Percentiles rank a stretch among this genome's conserved stretches.
These are phyloP conservation scores for Amaranthus hypochondriacus DNA, from an alignment of 148 eudicot species.

Conservation along the genomic window DNA sequence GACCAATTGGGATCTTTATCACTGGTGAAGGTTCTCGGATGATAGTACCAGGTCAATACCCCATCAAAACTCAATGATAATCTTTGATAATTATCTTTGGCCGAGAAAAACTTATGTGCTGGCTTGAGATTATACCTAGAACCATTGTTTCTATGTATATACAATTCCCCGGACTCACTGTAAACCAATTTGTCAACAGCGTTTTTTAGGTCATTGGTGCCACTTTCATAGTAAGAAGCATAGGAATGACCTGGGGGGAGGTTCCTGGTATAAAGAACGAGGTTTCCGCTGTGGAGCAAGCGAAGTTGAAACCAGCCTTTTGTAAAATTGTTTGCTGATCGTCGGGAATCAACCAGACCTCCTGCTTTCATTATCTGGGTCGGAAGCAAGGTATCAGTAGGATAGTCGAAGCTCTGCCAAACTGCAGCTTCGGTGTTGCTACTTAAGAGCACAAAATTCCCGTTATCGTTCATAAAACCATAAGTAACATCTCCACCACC, in stretches of 20 bases:
- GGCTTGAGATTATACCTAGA: conserved; percentile 12
- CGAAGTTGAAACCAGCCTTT: conserved; percentile 47
- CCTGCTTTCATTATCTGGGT: conserved; percentile 29
- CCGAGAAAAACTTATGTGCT: neutral
- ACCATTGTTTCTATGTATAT: conserved; percentile 22
- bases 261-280: too few relatives aligned
- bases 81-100: conserved; percentile 33
- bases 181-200: conserved; percentile 21
- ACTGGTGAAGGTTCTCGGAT: conserved; percentile 19
- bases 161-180: conserved; percentile 25
- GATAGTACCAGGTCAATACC: conserved; percentile 35
- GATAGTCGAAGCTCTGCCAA: too few relatives aligned
- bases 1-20: conserved; percentile 21
- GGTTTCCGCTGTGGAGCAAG: too few relatives aligned
- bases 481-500: neutral
- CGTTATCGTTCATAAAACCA: conserved; percentile 42
- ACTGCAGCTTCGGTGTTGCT: neutral
- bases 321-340: conserved; percentile 29
- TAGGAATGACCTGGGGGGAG: too few relatives aligned
- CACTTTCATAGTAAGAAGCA: too few relatives aligned
- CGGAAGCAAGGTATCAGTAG: too few relatives aligned
- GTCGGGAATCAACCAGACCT: conserved; percentile 18
- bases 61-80: conserved; percentile 43
- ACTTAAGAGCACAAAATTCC: conserved; percentile 33
- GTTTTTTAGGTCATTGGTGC: too few relatives aligned